Evolutionary conservation across 23 red algal species (phyloP), one percentile per base, ranked within the genome.

Genomic region (Chondrus crispus): DNA sequence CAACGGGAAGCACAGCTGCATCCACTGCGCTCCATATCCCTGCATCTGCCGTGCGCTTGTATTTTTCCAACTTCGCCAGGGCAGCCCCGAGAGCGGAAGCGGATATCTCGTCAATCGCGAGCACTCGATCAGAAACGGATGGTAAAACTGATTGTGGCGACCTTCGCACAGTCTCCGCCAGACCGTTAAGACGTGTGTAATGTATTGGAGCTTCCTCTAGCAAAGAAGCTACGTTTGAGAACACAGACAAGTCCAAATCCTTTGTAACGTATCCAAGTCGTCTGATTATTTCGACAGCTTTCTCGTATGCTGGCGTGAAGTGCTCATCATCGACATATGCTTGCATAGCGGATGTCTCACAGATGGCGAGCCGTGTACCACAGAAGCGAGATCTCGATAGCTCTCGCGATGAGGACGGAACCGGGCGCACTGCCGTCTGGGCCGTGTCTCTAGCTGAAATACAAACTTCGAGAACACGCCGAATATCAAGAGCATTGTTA

Each of bases 21-120:
- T 79, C 74, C 20, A 90, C 86, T 30, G 62, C 73, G 52, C 29
- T 35, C 86, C 86, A 90, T 33, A 90, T 69, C 3, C 5, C 50
- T 40, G 12, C 44, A 6, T 90, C 46, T 39, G 72, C 86, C 20
- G 11, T 42, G 58, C 71, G 43, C 39, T 51, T 75, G 14, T 51
- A 63, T 37, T 37, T 32, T 29, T 90, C 54, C 26, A 90, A 38
- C 24, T 90, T 68, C 2, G 71, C 46, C 18, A 90, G 12, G 6
- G 54, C 86, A 22, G 46, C 36, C 5, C 86, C 74, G 29, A 62
- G 22, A 43, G 86, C 48, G 22, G 72, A 79, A 46, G 54, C 46
- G 8, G 84, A 87, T 37, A 74, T 87, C 45, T 41, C 51, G 16
- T 57, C 63, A 3, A 87, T n/a, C 2, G 84, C 45, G 28, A 40